Evolutionary conservation across 495 filamentous ascomycete species (phyloP), one percentile per base, ranked within the genome.

Genomic region (Penicillium daleae): DNA sequence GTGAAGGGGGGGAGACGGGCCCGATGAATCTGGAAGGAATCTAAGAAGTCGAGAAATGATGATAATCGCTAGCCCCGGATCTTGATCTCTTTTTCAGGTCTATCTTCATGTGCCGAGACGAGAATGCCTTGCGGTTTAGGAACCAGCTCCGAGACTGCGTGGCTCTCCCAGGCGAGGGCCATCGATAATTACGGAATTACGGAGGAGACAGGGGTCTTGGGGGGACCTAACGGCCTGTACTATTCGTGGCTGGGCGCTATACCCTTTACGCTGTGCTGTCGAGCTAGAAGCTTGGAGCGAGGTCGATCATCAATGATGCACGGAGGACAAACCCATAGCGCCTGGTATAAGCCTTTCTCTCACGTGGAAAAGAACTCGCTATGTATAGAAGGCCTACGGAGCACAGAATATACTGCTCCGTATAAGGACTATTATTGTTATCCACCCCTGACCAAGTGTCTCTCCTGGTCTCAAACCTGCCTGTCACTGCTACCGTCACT

Each of bases 401-500:
- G n/a, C n/a, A n/a, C n/a, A n/a, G n/a, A n/a, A n/a, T n/a, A n/a
- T n/a, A n/a, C n/a, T n/a, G 15, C 52, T 37, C 0, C 10, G 12
- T 56, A 33, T 33, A n/a, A n/a, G 8, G 8, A 35, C 9, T 35
- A 35, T 9, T 35, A 35, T 35, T 12, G 33, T 35, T 39, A 15
- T 39, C 2, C 7, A 19, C 21, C n/a, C 13, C 54, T n/a, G n/a
- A n/a, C n/a, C n/a, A n/a, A n/a, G n/a, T n/a, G n/a, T n/a, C n/a
- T n/a, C n/a, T n/a, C n/a, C n/a, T n/a, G n/a, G n/a, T n/a, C n/a
- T n/a, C n/a, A n/a, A n/a, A n/a, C 61, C 56, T 59, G 56, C 59
- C 50, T 52, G 8, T 46, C 19, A 40, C 53, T 29, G 24, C 42
- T 39, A 42, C 55, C 24, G 56, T 64, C 59, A 21, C 59, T 70